Base-by-base conservation (phyloP, 192 early-diverging fungal species). In the Endogone sp. region DNA sequence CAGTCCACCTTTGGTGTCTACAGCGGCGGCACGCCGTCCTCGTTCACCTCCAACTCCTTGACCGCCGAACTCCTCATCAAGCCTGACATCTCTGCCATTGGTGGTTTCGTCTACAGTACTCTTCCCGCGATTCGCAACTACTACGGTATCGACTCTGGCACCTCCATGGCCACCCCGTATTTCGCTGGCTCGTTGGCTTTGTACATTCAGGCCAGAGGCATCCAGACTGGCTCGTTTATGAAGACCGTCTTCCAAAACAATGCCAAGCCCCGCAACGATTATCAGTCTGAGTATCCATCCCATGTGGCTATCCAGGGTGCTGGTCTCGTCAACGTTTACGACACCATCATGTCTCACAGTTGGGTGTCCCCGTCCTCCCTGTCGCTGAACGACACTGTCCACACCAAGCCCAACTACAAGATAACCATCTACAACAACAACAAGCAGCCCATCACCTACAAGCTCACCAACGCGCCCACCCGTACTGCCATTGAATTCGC, bases 131-230 rank as follows among this genome's bases (percentile, higher is more conserved):
- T 74, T 59, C 54, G 78, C 21, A 79, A 78, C 26, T 68, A 72
- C 3, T 85, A 83, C 59, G 60, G 56, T 66, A 9, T 66, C 62
- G 92, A 95, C 78, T 94, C 93, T 37, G 95, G 95, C 56, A 96
- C 94, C 6, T 94, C 92, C 62, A 95, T 95, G 92, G 92, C 95
- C 68, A 84, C 87, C 63, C 94, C 95, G 27, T 91, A 95, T 66
- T 89, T 92, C 62, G 85, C 85, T 62, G 95, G 95, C 32, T 16
- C 20, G 20, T 37, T 66, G 22, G 59, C 59, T 6, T 22, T 60
- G 59, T 60, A 60, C 59, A 26, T 60, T 23, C 59, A 60, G 27
- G 59, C 59, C 59, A 60, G 21, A 28, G 59, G 59, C 59, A 6
- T 16, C 24, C 22, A 60, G 59, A 60, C 59, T 21, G 22, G 24